Conservation (phyloP, 306 rosid species). For the Dryas alaskensis region DNA sequence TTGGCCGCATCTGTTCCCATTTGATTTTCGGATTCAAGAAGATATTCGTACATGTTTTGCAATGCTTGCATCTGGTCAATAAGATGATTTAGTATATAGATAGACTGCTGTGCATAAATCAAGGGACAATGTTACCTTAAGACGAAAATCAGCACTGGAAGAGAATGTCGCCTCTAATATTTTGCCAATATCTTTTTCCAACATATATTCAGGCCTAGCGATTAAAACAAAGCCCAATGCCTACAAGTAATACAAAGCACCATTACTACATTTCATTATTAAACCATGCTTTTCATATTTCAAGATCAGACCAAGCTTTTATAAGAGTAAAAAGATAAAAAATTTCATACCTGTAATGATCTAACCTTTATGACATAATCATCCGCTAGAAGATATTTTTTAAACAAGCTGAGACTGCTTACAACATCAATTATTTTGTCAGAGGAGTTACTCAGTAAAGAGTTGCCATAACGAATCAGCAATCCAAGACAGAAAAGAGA, state of each 20-base stretch:
- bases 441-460: conserved; percentile 59
- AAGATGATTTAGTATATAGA: conserved; percentile 36
- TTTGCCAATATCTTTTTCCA: conserved; percentile 80
- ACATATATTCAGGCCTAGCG: conserved; percentile 93
- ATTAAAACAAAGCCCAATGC: conserved; percentile 88
- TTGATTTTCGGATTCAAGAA: conserved; percentile 88
- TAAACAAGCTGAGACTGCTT: conserved; percentile 63
- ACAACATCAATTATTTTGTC: conserved; percentile 46
- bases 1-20: conserved; percentile 60
- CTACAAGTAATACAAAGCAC: conserved; percentile 48
- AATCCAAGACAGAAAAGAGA: conserved; percentile 92
- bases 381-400: conserved; percentile 62
- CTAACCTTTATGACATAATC: conserved; percentile 72
- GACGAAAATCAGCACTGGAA: conserved; percentile 63
- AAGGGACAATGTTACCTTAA: conserved; percentile 56
- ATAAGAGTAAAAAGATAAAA: conserved; percentile 12
- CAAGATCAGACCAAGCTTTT: conserved; percentile 3
- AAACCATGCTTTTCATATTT: conserved; percentile 11
- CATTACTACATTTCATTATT: conserved; percentile 28
- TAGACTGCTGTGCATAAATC: conserved; percentile 14
- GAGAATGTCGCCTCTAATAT: conserved; percentile 63
- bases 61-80: conserved; percentile 81
- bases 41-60: conserved; percentile 91
- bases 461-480: conserved; percentile 87
- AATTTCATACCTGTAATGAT: conserved; percentile 71